Evolutionary conservation across 768 basidiomycete genomes (phyloP), one percentile per base, ranked within the genome.

Genomic region (Daedaleopsis sinensis): DNA sequence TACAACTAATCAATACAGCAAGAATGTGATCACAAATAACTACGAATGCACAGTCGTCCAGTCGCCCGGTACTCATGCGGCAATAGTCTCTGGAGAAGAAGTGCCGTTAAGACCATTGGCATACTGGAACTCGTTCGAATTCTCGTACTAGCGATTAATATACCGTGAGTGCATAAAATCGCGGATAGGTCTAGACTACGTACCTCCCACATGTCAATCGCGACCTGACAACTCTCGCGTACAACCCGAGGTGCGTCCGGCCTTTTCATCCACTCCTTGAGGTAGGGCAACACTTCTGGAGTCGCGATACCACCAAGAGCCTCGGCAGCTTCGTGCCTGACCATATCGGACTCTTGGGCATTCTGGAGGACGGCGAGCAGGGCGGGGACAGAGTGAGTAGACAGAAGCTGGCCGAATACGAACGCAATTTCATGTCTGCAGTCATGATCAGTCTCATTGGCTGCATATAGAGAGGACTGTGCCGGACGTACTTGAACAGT

Each of bases 291-390:
- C 4, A 97, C 95, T 56, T 96, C 94, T 0, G 93, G 92, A 2
- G 90, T 94, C 27, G 90, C 96, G 58, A 99, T 98, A 5, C 96
- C 94, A n/a, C 97, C 97, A 0, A 99, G 83, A 8, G 97, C 97
- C 74, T 99, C 97, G 4, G 97, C 97, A 24, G 96, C 97, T 74
- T 99, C 97, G 67, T 99, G 97, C 36, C 97, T 86, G 11, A 99
- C 97, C 96, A 99, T 98, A 58, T 95, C 94, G 12, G 89, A 89
- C 74, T 98, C 97, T 1, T 77, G 71, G 1, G 72, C 57, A 65
- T 94, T 78, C 65, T 84, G 79, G n/a, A 99, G 80, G 32, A 96
- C 92, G 42, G 82, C 75, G 38, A 98, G 72, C 36, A 99, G 80
- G 0, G 91, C 82, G 11, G 96, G 94, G 21, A 98, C 91, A 0